A percentile compares a stretch with the other conserved stretches of the same genome.
These are phyloP conservation scores for Termitomyces sp. DNA, from an alignment of 768 basidiomycete genomes.

Conservation along the genomic window DNA sequence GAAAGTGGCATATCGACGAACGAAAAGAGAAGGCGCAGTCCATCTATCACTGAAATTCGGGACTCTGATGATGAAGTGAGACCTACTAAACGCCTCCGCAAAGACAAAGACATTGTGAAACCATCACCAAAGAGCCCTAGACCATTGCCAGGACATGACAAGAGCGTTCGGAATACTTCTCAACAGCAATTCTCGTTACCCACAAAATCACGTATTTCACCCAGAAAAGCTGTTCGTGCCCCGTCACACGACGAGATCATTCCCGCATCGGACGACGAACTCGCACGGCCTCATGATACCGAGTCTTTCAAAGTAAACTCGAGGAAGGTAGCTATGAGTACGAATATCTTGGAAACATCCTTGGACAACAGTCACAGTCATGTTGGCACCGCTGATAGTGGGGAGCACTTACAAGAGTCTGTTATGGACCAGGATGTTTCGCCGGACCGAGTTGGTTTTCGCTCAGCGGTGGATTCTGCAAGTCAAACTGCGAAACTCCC, in stretches of 20 bases:
- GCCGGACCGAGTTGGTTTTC: not conserved
- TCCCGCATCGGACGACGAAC: constrained; percentile 32
- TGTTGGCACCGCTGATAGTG: not conserved
- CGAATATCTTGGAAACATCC: not conserved
- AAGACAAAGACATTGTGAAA: constrained; percentile 1
- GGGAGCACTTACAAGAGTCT: not conserved
- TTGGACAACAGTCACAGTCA: not conserved
- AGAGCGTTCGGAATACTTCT: not conserved
- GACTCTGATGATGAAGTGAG: constrained; percentile 9
- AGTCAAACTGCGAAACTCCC: constrained; percentile 18
- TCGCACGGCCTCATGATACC: constrained; percentile 5
- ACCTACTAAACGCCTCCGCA: constrained; percentile 16
- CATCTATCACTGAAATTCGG: constrained; percentile 4
- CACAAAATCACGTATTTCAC: constrained; percentile 4
- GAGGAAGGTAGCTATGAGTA: not conserved
- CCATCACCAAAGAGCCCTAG: not conserved
- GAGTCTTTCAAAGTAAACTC: not conserved
- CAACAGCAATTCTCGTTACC: constrained; percentile 15
- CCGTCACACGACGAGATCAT: constrained; percentile 23
- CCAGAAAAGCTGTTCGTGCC: constrained; percentile 21
- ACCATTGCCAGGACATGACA: constrained; percentile 4
- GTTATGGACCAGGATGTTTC: not conserved
- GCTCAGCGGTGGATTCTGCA: not conserved
- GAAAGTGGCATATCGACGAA: not conserved
- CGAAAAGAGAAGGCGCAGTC: constrained; percentile 8